Base-by-base conservation (phyloP, 2,329 filamentous ascomycete species). In the Periconia digitata region DNA sequence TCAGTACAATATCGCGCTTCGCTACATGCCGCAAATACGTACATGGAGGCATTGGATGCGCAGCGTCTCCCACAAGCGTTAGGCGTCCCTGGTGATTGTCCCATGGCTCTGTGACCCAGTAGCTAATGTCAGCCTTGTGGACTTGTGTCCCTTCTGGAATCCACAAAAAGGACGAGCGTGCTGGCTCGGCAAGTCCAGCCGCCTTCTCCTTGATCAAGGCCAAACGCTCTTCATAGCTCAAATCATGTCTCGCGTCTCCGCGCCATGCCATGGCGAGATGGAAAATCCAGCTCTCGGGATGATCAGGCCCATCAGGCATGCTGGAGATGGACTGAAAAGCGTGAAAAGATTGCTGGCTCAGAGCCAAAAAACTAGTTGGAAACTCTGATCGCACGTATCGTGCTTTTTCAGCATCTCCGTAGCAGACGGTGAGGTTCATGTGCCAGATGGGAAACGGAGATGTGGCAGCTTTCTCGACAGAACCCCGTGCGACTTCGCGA, bases 41-140 rank as follows among this genome's bases (percentile, higher is more conserved):
- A 46, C 44, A 46, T 62, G 65, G 0, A 74, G 64, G 60, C 66
- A 70, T 69, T 15, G 65, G 51, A 50, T 69, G 65, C 18, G 65
- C 63, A n/a, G 65, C 60, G 50, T 69, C 64, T 12, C 65, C 65
- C 2, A 56, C 56, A 6, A 68, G 46, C 18, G 60, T 63, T 16
- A 65, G 47, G 32, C 56, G 52, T 17, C 63, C 61, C 6, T 55
- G 44, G 15, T 49, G 52, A 29, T 55, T 65, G 15, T 64, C 53
- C 62, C 64, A 68, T 23, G 36, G 44, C 44, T 40, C 10, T 5
- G 21, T 46, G 17, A 46, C 20, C 44, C 44, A 46, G 24, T 46
- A 46, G 20, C 36, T 46, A 24, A 46, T 46, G 15, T 46, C 44
- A 3, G 44, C 44, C 23, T 40, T 40, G 36, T 46, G 44, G 16